A percentile compares a stretch with the other conserved stretches of the same genome.
Conservation (phyloP, 176 grass and related monocot species). For the Aegilops umbellulata region DNA sequence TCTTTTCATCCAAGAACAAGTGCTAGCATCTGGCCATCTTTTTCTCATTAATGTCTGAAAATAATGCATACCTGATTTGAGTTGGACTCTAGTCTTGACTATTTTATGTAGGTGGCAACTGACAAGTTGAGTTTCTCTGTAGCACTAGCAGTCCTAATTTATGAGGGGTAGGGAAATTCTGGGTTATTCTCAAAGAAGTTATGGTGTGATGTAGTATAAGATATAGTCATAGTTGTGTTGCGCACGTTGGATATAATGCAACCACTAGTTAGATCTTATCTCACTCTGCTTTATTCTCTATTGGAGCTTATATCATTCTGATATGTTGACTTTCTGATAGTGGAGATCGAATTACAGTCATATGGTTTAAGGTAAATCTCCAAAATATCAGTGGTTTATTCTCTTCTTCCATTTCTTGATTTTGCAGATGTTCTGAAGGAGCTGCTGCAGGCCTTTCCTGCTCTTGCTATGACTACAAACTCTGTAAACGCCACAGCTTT, state of each 20-base stretch:
- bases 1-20: background rate
- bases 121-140: background rate
- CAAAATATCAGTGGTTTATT: background rate
- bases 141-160: background rate
- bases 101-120: background rate
- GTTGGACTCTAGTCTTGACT: background rate
- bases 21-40: background rate
- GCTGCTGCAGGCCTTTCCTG: slow-evolving; percentile 63
- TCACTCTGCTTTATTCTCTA: slow-evolving; percentile 14
- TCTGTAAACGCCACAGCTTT: slow-evolving; percentile 82
- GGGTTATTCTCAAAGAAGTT: background rate
- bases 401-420: background rate
- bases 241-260: background rate
- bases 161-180: background rate
- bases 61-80: background rate
- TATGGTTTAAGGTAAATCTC: background rate
- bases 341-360: background rate
- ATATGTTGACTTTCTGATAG: background rate
- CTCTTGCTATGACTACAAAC: slow-evolving; percentile 89
- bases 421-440: slow-evolving; percentile 81
- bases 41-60: background rate
- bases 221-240: background rate
- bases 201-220: background rate
- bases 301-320: background rate
- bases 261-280: background rate